Base-by-base conservation (phyloP, 768 basidiomycete species). In the Chalciporus piperatus region DNA sequence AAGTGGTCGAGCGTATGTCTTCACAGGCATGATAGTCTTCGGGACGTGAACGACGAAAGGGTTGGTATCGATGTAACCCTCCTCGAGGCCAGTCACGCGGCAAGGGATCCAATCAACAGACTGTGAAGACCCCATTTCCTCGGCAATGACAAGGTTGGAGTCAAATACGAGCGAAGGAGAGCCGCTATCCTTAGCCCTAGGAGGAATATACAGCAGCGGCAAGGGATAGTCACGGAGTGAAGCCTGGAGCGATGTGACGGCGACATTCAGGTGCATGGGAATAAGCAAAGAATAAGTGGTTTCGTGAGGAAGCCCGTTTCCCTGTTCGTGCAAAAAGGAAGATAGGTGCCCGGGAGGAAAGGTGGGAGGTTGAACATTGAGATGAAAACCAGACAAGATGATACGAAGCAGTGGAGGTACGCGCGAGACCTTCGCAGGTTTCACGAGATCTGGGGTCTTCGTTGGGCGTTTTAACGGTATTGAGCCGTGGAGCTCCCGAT, bases 11-110 rank as follows among this genome's bases (percentile, higher is more conserved):
- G 90, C 89, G 61, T 95, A 97, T 8, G 87, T 90, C 70, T 98
- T 98, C 60, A 95, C 88, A 0, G 95, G 89, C 89, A 94, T 96
- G 51, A 92, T 86, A 0, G 93, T 95, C 68, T 95, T 97, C 2
- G 93, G 92, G 30, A 96, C 76, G 38, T 70, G 56, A 37, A 94
- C 68, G 22, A 72, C 73, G 42, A 94, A 77, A 6, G 79, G 75
- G 2, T 72, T 68, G 25, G 79, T 74, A 6, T 77, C 80, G 25
- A 72, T 71, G 30, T 77, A 64, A 27, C 81, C 82, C 25, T 79
- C 76, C 48, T 80, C 71, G 4, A 71, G 65, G n/a, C 79, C 77
- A 44, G 87, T 71, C 54, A 97, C 75, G 4, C 76, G 72, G 59
- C 85, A 89, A 14, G 82, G 66, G 19, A 92, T 72, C 84, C 87